A percentile compares a stretch with the other conserved stretches of the same genome.
These are phyloP conservation scores for Coffea humblotiana DNA, from an alignment of 305 asterid species.

Conservation along the genomic window DNA sequence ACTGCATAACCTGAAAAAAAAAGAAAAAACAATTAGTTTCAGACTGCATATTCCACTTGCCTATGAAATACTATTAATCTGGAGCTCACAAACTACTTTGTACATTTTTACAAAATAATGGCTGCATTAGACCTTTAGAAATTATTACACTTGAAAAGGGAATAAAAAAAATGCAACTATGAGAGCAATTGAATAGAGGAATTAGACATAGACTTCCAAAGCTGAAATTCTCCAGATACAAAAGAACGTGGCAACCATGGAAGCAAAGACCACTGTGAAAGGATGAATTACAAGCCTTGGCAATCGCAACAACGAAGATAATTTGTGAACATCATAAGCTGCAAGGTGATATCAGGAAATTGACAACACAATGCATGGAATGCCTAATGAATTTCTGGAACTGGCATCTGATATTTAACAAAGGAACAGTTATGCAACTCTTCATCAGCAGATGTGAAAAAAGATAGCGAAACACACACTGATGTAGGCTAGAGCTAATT, in stretches of 20 bases:
- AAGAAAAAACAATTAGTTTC: conserved; percentile 18
- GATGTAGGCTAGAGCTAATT: neutral
- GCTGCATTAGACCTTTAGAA: neutral
- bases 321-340: neutral
- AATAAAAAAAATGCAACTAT: neutral
- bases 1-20: conserved; percentile 23
- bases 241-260: neutral
- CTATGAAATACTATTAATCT: neutral
- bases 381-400: neutral
- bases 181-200: no score
- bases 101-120: neutral
- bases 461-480: neutral
- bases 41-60: neutral
- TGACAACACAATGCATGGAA: neutral
- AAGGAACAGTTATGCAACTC: neutral
- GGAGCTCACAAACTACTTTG: neutral
- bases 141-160: neutral
- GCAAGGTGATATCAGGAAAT: neutral
- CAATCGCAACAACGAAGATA: neutral
- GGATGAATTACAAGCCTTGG: neutral
- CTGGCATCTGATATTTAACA: neutral
- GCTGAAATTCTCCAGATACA: neutral
- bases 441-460: neutral
- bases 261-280: neutral
- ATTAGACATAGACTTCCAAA: neutral